phyloP scores from a whole-genome alignment of 2,329 filamentous ascomycete species.

The Apiospora sp. region DNA sequence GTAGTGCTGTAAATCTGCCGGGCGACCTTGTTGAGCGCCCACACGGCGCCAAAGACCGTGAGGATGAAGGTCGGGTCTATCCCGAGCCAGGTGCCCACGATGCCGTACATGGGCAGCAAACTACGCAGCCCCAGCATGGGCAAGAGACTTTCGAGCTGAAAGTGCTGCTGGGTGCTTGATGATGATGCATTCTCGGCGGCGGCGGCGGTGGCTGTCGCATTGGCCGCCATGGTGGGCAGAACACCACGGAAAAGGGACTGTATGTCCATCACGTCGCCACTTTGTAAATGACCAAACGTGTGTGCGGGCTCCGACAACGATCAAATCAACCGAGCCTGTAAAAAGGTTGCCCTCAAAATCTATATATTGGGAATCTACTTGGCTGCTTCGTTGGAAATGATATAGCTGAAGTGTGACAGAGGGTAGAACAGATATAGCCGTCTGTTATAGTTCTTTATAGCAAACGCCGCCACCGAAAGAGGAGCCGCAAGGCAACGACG shows the following conservation, averaged over 20 bases:
- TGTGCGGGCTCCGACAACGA: not conserved
- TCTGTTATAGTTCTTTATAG: not conserved
- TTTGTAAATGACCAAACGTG: not conserved
- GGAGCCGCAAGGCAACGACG: not conserved
- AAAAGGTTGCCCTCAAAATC: not conserved
- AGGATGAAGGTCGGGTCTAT: slow-evolving; percentile 58
- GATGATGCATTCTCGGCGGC: slow-evolving; percentile 30
- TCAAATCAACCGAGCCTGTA: not conserved
- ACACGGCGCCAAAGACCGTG: slow-evolving; percentile 54
- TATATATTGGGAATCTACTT: not conserved
- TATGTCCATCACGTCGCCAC: slow-evolving; percentile 32
- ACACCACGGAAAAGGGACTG: slow-evolving; percentile 32
- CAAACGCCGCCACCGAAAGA: not conserved
- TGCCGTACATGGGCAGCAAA: slow-evolving; percentile 55
- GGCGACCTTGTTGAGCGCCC: slow-evolving; percentile 52
- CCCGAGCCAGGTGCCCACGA: slow-evolving; percentile 54
- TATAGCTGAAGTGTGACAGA: not conserved
- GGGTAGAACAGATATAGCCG: not conserved
- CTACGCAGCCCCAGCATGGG: slow-evolving; percentile 52
- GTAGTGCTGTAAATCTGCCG: slow-evolving; percentile 46
- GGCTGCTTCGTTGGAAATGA: not conserved
- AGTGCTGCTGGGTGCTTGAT: slow-evolving; percentile 26
- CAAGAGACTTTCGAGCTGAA: slow-evolving; percentile 50
- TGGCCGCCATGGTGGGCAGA: slow-evolving; percentile 32
- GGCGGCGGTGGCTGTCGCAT: slow-evolving; percentile 29